Evolutionary conservation across 306 rosid genomes (phyloP), one percentile per base, ranked within the genome.

Genomic region (Acacia acuminata): DNA sequence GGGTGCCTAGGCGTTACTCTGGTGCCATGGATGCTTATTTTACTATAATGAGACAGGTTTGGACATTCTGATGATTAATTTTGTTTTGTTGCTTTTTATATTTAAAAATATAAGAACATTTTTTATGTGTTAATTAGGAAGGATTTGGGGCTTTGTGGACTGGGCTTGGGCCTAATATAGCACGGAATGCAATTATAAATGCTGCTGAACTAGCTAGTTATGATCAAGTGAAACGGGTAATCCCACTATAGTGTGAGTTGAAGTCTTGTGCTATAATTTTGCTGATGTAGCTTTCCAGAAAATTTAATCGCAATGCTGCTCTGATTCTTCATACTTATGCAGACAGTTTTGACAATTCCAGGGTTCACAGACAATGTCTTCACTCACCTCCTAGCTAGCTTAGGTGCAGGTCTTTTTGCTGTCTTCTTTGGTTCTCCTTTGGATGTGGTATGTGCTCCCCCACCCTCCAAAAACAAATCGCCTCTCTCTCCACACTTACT

Each of bases 161-260:
- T 82, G 98, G 99, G 63, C 88, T 94, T 73, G 99, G 97, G 75
- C 97, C 99, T 43, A 96, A 96, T 83, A 64, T 94, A 65, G 92
- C 98, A 67, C 85, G 97, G 71, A 96, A 96, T 89, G 97, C 98
- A 77, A 92, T 90, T 68, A 84, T 96, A 82, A 96, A 94, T 87
- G 99, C 99, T 74, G 99, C 99, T 58, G 98, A 96, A 79, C 90
- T 96, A 81, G 98, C 99, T 78, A 96, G 99, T 87, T 96, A 96
- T 87, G 99, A 96, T 85, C 87, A 92, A 89, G 92, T 96, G 85
- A 96, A 96, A 84, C 91, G 86, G 98, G 99, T 92, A 85, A 79
- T 67, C 48, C 15, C 66, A 79, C 68, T 85, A n/a, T 71, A 81
- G 73, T 53, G 47, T 61, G 66, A 56, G 63, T 77, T 76, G 81